A percentile compares a stretch with the other conserved stretches of the same genome.
These are phyloP conservation scores for Xylaria sp. DNA, from an alignment of 2,329 filamentous ascomycete species.

Conservation along the genomic window DNA sequence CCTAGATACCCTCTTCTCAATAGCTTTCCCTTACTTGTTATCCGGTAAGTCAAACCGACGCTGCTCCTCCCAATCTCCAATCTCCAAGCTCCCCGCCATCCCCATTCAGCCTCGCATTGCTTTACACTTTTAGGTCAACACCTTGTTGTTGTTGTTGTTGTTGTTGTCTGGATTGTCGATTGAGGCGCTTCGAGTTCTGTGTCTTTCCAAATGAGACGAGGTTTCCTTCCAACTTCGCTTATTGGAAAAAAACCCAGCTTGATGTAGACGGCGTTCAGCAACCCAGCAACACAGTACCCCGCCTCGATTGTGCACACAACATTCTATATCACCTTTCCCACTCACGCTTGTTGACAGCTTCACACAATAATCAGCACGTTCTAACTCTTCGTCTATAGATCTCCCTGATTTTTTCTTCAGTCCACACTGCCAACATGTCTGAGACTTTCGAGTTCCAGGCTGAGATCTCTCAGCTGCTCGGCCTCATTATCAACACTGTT, in stretches of 20 bases:
- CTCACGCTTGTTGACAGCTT: neutral
- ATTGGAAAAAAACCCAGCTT: neutral
- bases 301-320: neutral
- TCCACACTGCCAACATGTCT: slow-evolving; percentile 63
- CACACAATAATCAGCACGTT: neutral
- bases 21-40: slow-evolving; percentile 7
- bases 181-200: too few species aligned
- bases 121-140: too few species aligned
- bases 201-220: neutral
- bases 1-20: slow-evolving; percentile 22
- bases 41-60: slow-evolving; percentile 23
- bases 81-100: slow-evolving; percentile 26
- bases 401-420: neutral
- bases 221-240: neutral
- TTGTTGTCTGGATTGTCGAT: neutral
- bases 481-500: slow-evolving; percentile 99
- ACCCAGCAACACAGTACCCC: slow-evolving; percentile 11
- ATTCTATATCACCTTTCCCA: slow-evolving; percentile 3
- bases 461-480: slow-evolving; percentile 99
- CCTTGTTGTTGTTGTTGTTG: too few species aligned
- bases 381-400: slow-evolving; percentile 22
- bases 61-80: neutral
- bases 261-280: neutral
- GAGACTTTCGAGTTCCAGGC: slow-evolving; percentile 99
- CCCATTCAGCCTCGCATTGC: slow-evolving; percentile 26